A percentile compares a stretch with the other conserved stretches of the same genome.
phyloP scores from a whole-genome alignment of 306 rosid species.

The Vicia villosa region DNA sequence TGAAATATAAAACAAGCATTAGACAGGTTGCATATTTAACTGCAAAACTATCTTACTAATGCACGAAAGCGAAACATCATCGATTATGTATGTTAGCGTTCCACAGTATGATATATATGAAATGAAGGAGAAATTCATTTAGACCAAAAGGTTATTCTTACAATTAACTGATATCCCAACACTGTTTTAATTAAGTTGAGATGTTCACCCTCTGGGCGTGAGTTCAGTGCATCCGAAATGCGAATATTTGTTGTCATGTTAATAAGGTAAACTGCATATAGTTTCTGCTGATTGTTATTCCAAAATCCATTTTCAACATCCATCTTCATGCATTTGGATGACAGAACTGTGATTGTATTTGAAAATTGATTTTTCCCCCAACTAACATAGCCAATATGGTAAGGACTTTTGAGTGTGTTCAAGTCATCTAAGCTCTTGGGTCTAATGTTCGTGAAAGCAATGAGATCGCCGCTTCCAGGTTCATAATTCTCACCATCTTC shows the following conservation, averaged over 20 bases:
- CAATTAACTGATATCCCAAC: slow-evolving; percentile 27
- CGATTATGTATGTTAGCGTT: background rate
- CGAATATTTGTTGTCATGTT: slow-evolving; percentile 37
- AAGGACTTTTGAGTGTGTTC: slow-evolving; percentile 19
- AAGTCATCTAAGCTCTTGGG: slow-evolving; percentile 44
- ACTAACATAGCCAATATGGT: slow-evolving; percentile 38
- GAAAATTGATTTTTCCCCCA: background rate
- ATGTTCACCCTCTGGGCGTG: slow-evolving; percentile 8
- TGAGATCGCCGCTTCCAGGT: slow-evolving; percentile 47
- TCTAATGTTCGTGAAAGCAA: slow-evolving; percentile 44
- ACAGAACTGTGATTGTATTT: background rate
- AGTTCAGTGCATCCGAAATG: slow-evolving; percentile 35
- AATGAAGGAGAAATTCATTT: background rate
- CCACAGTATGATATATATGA: background rate
- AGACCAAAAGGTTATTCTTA: slow-evolving; percentile 20
- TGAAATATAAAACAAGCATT: background rate
- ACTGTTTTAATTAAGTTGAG: slow-evolving; percentile 36
- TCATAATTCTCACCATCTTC: slow-evolving; percentile 25
- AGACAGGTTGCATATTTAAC: background rate
- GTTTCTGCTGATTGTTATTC: background rate
- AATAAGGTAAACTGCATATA: slow-evolving; percentile 30
- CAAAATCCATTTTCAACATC: background rate
- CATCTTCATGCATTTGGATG: slow-evolving; percentile 14
- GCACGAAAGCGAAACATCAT: too few species aligned
- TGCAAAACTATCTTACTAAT: background rate